These are phyloP conservation scores for Suhomyces coccinellae DNA, from an alignment of 1,139 yeast species.

Conservation along the genomic window DNA sequence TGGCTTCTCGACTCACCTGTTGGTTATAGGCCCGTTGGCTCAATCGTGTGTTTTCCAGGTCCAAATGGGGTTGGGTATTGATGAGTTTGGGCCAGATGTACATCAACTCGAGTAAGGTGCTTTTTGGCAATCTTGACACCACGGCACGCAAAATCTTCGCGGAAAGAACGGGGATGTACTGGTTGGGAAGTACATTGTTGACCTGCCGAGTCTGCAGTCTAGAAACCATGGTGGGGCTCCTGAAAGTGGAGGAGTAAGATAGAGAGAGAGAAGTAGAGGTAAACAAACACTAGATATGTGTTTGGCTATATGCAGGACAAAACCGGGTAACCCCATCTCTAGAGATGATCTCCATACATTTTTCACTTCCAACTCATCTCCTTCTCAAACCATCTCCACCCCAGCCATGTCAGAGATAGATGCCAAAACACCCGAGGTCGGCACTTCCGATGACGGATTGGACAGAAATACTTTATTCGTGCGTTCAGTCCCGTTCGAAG, in stretches of 20 bases:
- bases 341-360: constrained; percentile 13
- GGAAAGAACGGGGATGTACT: constrained; percentile 39
- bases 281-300: not conserved
- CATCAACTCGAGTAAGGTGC: constrained; percentile 36
- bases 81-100: constrained; percentile 38
- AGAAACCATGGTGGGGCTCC: not conserved
- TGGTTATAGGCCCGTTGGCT: constrained; percentile 31
- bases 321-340: constrained; percentile 13
- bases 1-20: constrained; percentile 23
- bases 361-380: constrained; percentile 3
- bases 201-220: not conserved
- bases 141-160: constrained; percentile 24
- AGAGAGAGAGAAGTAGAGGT: not conserved
- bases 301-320: too few species aligned
- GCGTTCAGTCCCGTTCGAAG: constrained; percentile 76
- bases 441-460: constrained; percentile 34
- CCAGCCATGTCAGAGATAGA: constrained; percentile 8
- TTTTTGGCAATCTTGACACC: constrained; percentile 34
- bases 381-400: not conserved
- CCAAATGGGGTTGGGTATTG: constrained; percentile 40
- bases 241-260: not conserved
- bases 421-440: not conserved
- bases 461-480: constrained; percentile 77
- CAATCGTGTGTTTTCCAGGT: constrained; percentile 13
- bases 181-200: constrained; percentile 39